Conservation (phyloP, 306 rosid genomes). For the Corylus heterophylla region DNA sequence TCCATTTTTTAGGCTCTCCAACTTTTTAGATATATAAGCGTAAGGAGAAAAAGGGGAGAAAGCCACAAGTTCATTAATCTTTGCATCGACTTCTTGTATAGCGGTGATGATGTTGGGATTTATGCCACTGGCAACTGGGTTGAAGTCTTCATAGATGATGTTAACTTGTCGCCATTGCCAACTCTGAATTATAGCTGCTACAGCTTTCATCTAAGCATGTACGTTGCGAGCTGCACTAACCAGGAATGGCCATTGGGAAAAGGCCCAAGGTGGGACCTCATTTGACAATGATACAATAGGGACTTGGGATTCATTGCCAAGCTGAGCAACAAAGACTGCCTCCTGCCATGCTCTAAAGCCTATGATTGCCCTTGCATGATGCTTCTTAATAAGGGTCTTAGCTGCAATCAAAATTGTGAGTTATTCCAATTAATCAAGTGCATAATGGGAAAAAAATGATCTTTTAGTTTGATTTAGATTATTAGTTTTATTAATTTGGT, state of each 20-base stretch:
- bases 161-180: constrained; percentile 30
- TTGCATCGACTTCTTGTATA: constrained; percentile 3
- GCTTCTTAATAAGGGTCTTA: background rate
- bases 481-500: too few relatives aligned
- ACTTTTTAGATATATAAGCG: background rate
- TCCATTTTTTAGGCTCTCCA: constrained; percentile 2
- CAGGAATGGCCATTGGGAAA: constrained; percentile 8
- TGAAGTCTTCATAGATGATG: constrained; percentile 24
- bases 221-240: constrained; percentile 17
- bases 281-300: constrained; percentile 24
- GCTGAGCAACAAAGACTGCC: background rate
- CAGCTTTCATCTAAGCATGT: constrained; percentile 15
- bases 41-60: background rate
- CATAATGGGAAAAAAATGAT: background rate
- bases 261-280: constrained; percentile 6
- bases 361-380: constrained; percentile 7
- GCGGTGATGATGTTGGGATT: background rate
- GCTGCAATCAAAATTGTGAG: constrained; percentile 8
- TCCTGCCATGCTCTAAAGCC: constrained; percentile 18
- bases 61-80: background rate
- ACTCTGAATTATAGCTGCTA: constrained; percentile 19
- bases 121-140: constrained; percentile 1
- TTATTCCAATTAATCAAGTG: background rate
- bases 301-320: constrained; percentile 5
- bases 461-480: background rate